Evolutionary conservation across 495 filamentous ascomycete genomes (phyloP), one percentile per base, ranked within the genome.

Genomic region (Penicillium manginii): DNA sequence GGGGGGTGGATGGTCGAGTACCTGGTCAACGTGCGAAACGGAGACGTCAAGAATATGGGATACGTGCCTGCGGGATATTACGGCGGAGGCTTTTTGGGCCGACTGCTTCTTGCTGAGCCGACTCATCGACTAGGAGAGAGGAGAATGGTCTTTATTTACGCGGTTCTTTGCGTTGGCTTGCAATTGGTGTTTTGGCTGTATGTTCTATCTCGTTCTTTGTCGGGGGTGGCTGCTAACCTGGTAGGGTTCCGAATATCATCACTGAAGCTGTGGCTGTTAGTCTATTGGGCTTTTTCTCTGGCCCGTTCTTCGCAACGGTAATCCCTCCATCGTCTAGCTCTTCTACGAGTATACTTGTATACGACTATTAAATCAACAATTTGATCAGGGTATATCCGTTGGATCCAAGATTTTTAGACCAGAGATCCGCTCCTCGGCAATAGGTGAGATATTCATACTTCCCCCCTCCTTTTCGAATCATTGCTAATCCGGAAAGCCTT

Each of bases 1-100:
- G 65, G 70, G 9, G 70, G 70, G 59, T 73, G 68, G 70, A 66
- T 71, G 40, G 68, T 71, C 45, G 70, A 73, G n/a, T 73, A 71
- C 21, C 60, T 73, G 7, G 64, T 71, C 35, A 54, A 63, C 2
- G 64, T 73, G 12, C 68, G 66, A 18, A 54, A 71, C n/a, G 70
- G 66, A 29, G 60, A 73, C 5, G 53, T 73, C n/a, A 63, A 63
- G 17, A 53, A 66, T 14, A 73, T 71, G 70, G 70, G 68, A 14
- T 71, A 73, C 21, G 59, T 73, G 1, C 64, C 68, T 2, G 66
- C 70, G 0, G 68, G 68, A 1, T 71, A 65, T 50, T 71, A 66
- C 31, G 70, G 70, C 5, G 70, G 68, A 11, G 61, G 22, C 0
- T 73, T 71, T 26, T 55, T 73, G 0, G 68, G 70, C 4, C 59